Evolutionary conservation across 148 eudicot species (phyloP), one percentile per base, ranked within the genome.

Genomic region (Oxyria digyna): DNA sequence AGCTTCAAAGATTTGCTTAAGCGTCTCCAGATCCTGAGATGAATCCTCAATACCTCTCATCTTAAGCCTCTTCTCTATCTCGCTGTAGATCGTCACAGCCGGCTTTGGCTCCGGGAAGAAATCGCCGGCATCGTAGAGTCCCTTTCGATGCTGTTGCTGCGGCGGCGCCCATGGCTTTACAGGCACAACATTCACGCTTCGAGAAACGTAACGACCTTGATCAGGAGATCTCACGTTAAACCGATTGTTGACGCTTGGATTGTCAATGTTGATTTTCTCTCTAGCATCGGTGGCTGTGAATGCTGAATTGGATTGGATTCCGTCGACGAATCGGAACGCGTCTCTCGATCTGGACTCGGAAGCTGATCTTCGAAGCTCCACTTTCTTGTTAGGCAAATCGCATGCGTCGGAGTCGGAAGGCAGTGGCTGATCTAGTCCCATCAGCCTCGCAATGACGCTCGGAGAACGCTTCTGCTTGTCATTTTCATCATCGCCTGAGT

Each of bases 1-100:
- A 55, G 96, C 96, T 74, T 94, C 97, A 7, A 94, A 86, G 63
- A 90, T 88, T 55, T 94, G 90, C 69, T 87, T 94, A 50, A 90
- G 67, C 9, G 93, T 87, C 46, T 87, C 96, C 4, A 87, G 78
- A 88, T 94, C 97, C 41, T 78, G 84, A 0, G 86, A 78, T 0
- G 85, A 85, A 26, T 94, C 91, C 14, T 88, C 93, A 37, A 88
- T 84, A 21, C 97, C 97, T 86, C 87, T 82, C 81, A 79, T 78
- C 59, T 57, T 88, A 62, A 90, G 74, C 32, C 85, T 80, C 77
- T 72, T 75, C 72, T 88, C 97, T 12, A 88, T 82, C 78, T 94
- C 97, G 3, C 88, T 87, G 38, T 75, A 81, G 6, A 85, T 76
- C 26, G 92, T 69, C n/a, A 69, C 71, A 1, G 80, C 40, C 69